Evolutionary conservation across 2,329 filamentous ascomycete species (phyloP).

Genomic region (Fusarium beomiforme): DNA sequence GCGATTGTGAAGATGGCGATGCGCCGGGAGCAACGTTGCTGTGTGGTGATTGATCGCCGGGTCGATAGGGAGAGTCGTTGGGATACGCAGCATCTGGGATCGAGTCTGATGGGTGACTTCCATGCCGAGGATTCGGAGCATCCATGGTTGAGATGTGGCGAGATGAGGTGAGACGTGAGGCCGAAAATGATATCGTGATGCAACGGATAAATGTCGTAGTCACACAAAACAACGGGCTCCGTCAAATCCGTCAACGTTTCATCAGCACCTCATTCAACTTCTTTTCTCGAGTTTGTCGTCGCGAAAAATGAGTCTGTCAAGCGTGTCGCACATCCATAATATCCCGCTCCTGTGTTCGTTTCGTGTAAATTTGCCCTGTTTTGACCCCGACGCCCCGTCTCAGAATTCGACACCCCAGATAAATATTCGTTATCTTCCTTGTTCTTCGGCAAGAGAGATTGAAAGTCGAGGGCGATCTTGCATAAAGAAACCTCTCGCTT

Average conservation of each 20-base stretch:
- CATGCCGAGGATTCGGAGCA: slow-evolving; percentile 21
- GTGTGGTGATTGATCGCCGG: slow-evolving; percentile 22
- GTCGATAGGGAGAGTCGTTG: slow-evolving; percentile 44
- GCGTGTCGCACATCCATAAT: slow-evolving; percentile 1
- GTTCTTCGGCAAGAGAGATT: not conserved
- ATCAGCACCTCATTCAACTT: not conserved
- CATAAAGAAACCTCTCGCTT: not conserved
- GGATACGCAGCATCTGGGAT: slow-evolving; percentile 47
- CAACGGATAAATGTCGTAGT: not conserved
- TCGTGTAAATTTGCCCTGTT: slow-evolving; percentile 1
- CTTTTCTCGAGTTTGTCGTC: not conserved
- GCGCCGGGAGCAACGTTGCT: not conserved
- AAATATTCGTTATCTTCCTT: not conserved
- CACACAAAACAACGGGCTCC: not conserved
- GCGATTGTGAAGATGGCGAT: slow-evolving; percentile 16
- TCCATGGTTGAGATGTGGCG: slow-evolving; percentile 27
- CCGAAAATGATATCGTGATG: not conserved
- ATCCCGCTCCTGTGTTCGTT: slow-evolving; percentile 4
- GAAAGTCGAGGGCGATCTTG: not conserved
- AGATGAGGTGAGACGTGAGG: not conserved
- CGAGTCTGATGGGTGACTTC: slow-evolving; percentile 43
- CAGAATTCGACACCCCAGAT: not conserved
- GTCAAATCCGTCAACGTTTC: not conserved
- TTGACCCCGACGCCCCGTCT: not conserved
- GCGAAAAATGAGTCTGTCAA: not conserved